phyloP scores from a whole-genome alignment of 1,139 yeast species.

The Diutina rugosa region DNA sequence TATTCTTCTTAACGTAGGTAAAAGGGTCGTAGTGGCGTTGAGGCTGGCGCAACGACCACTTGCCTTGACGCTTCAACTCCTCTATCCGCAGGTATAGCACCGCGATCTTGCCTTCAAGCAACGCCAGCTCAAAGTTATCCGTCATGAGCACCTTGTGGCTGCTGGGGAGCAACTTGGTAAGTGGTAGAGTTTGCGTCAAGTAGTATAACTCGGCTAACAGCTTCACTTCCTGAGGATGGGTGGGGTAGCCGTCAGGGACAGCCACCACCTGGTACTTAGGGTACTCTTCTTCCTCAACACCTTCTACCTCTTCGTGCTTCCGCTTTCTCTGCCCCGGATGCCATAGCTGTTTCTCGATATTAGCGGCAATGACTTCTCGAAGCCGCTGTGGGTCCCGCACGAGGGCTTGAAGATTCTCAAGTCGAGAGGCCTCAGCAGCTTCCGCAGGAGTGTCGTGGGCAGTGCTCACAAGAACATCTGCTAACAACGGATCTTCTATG shows the following conservation, averaged over 20 bases:
- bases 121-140: constrained; percentile 70
- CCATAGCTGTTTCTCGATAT: background rate
- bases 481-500: constrained; percentile 1
- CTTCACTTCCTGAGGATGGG: constrained; percentile 29
- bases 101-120: constrained; percentile 87
- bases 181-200: constrained; percentile 77
- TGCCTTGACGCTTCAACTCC: constrained; percentile 73
- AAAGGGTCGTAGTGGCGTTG: constrained; percentile 59
- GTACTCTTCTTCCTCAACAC: constrained; percentile 10
- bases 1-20: constrained; percentile 17
- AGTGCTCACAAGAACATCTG: background rate
- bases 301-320: background rate
- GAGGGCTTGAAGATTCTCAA: background rate
- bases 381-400: background rate
- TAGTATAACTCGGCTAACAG: constrained; percentile 81
- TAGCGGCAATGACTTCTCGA: background rate
- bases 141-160: constrained; percentile 81
- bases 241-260: constrained; percentile 32
- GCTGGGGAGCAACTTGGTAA: constrained; percentile 67
- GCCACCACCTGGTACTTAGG: constrained; percentile 24
- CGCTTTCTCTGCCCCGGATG: constrained; percentile 1
- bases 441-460: background rate
- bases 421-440: background rate
- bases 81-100: constrained; percentile 90
- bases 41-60: constrained; percentile 91